Evolutionary conservation across 805 yeast species (phyloP).

Genomic region (Kuraishia ogatae): DNA sequence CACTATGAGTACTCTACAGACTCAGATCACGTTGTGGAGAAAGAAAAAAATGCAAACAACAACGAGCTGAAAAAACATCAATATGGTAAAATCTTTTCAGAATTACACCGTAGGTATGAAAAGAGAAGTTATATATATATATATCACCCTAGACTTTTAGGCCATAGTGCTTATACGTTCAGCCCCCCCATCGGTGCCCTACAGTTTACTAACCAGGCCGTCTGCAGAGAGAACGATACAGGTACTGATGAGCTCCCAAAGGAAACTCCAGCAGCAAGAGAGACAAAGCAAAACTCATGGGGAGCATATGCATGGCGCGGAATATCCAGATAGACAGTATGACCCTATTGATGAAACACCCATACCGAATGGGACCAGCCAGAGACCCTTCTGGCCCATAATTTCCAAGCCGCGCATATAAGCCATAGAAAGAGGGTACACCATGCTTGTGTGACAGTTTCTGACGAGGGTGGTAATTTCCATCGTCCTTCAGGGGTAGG

Average conservation of each 20-base stretch:
- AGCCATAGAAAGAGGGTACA: too few relatives aligned
- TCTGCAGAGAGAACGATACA: slow-evolving; percentile 14
- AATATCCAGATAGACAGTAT: not conserved
- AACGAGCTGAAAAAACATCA: slow-evolving; percentile 5
- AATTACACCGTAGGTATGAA: slow-evolving; percentile 13
- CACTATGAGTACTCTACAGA: slow-evolving; percentile 1
- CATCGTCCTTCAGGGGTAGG: too few relatives aligned
- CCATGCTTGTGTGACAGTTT: too few relatives aligned
- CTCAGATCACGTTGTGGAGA: slow-evolving; percentile 3
- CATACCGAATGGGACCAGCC: not conserved
- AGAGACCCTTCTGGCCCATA: slow-evolving; percentile 2
- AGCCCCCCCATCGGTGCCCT: too few relatives aligned
- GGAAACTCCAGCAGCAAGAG: slow-evolving; percentile 3
- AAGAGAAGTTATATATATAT: not conserved
- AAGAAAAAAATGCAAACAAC: slow-evolving; percentile 8
- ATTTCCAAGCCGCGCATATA: not conserved
- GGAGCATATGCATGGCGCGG: slow-evolving; percentile 11
- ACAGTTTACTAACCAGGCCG: slow-evolving; percentile 2
- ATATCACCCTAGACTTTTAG: too few relatives aligned
- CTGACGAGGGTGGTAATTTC: too few relatives aligned
- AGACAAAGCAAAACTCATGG: not conserved
- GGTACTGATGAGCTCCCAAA: slow-evolving; percentile 20
- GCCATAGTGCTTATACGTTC: too few relatives aligned
- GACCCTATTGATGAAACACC: not conserved
- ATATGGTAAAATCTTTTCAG: slow-evolving; percentile 2